These are phyloP conservation scores for Xylaria castorea DNA, from an alignment of 495 filamentous ascomycete genomes.

Conservation along the genomic window DNA sequence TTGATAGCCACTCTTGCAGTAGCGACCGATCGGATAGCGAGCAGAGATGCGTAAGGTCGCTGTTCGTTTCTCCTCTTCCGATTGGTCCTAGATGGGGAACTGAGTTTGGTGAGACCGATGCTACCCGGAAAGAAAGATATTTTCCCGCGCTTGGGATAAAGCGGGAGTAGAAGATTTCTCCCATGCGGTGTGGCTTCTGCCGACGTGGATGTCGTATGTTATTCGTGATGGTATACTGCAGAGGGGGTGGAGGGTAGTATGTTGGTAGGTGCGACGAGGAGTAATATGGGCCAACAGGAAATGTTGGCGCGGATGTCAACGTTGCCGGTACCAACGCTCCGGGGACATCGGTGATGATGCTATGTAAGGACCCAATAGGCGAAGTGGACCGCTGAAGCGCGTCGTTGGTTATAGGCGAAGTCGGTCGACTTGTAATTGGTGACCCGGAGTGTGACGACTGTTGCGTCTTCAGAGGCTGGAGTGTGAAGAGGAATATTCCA, in stretches of 20 bases:
- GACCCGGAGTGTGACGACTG: constrained; percentile 63
- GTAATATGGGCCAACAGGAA: constrained; percentile 69
- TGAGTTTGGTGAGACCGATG: constrained; percentile 63
- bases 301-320: constrained; percentile 43
- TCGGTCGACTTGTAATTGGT: constrained; percentile 59
- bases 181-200: constrained; percentile 86
- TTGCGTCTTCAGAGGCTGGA: constrained; percentile 60
- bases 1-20: constrained; percentile 88
- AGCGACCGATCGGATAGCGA: constrained; percentile 71
- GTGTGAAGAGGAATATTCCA: constrained; percentile 84
- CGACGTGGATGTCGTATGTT: constrained; percentile 85
- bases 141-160: constrained; percentile 82
- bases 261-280: constrained; percentile 85
- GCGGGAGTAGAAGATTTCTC: constrained; percentile 87
- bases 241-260: constrained; percentile 83
- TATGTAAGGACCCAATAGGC: constrained; percentile 14
- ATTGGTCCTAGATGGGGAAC: constrained; percentile 62
- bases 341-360: constrained; percentile 40
- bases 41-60: constrained; percentile 35
- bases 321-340: constrained; percentile 40
- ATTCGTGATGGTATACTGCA: constrained; percentile 81
- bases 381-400: constrained; percentile 29
- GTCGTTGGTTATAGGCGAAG: constrained; percentile 64
- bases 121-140: constrained; percentile 87
- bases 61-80: constrained; percentile 45